These are phyloP conservation scores for Backusella tuberculispora DNA, from an alignment of 192 early-diverging fungal species.

Conservation along the genomic window DNA sequence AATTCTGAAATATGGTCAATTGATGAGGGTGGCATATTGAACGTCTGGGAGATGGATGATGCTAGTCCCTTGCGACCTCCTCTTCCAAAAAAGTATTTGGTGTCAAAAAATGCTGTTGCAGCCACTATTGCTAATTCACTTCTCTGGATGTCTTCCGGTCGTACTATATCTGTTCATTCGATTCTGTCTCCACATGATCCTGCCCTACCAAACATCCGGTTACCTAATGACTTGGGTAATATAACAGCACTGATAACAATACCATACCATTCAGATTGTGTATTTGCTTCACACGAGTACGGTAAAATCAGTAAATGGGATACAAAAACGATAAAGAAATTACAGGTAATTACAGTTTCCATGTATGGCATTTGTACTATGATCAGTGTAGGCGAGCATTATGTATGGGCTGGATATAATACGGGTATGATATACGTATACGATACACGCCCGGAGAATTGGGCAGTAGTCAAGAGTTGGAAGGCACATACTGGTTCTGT, in stretches of 20 bases:
- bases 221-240: conserved; percentile 57
- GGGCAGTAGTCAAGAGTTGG: conserved; percentile 69
- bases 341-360: conserved; percentile 56
- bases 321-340: conserved; percentile 45
- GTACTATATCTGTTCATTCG: conserved; percentile 59
- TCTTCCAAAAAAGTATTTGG: conserved; percentile 19
- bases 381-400: conserved; percentile 60
- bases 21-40: conserved; percentile 66
- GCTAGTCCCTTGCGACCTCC: conserved; percentile 15
- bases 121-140: conserved; percentile 53
- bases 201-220: conserved; percentile 36
- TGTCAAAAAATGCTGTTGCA: conserved; percentile 46
- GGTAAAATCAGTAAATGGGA: conserved; percentile 80
- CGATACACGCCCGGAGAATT: conserved; percentile 60
- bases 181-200: conserved; percentile 33
- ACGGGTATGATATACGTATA: conserved; percentile 81
- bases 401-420: conserved; percentile 76
- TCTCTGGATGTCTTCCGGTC: conserved; percentile 67
- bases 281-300: conserved; percentile 80
- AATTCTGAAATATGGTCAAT: conserved; percentile 67
- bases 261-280: conserved; percentile 44
- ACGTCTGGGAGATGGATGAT: conserved; percentile 50
- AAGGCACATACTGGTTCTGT: conserved; percentile 59
- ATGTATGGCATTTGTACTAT: conserved; percentile 71
- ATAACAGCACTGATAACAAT: conserved; percentile 60